Conservation (phyloP, 2,329 filamentous ascomycete species). For the Xylaria sp. region DNA sequence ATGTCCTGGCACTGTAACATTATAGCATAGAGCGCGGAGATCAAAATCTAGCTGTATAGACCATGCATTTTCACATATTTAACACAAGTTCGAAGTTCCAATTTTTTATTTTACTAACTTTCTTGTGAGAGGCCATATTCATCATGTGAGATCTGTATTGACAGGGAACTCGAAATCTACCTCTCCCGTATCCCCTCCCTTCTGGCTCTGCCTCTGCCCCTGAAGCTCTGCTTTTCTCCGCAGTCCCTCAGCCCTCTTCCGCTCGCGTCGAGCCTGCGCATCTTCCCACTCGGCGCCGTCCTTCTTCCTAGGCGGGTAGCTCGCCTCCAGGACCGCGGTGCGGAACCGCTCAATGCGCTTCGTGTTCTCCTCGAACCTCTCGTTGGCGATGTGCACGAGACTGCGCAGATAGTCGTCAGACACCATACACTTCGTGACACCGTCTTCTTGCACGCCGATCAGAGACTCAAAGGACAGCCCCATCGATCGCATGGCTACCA, state of each 20-base stretch:
- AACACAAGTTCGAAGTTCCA: background rate
- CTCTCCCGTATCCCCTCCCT: constrained; percentile 17
- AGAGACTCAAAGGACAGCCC: constrained; percentile 83
- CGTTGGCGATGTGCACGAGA: constrained; percentile 73
- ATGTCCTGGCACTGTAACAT: constrained; percentile 37
- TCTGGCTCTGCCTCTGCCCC: constrained; percentile 24
- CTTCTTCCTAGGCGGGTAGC: constrained; percentile 38
- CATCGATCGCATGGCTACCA: constrained; percentile 85
- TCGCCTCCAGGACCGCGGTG: constrained; percentile 50
- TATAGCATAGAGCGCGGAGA: constrained; percentile 39
- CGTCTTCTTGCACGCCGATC: constrained; percentile 63
- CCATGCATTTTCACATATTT: constrained; percentile 21
- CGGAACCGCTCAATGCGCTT: constrained; percentile 71
- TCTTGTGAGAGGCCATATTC: background rate
- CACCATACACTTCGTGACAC: constrained; percentile 57
- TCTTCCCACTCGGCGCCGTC: constrained; percentile 61
- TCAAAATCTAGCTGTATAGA: constrained; percentile 36
- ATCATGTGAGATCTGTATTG: constrained; percentile 37
- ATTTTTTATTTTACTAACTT: background rate
- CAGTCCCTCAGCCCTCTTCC: constrained; percentile 65
- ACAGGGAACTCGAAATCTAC: constrained; percentile 30
- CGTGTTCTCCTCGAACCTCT: constrained; percentile 72
- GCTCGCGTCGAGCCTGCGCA: constrained; percentile 54
- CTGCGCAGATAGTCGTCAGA: constrained; percentile 69
- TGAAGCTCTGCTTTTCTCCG: constrained; percentile 53